Evolutionary conservation across 2,329 filamentous ascomycete genomes (phyloP), one percentile per base, ranked within the genome.

Genomic region (Phialocephala sp.): DNA sequence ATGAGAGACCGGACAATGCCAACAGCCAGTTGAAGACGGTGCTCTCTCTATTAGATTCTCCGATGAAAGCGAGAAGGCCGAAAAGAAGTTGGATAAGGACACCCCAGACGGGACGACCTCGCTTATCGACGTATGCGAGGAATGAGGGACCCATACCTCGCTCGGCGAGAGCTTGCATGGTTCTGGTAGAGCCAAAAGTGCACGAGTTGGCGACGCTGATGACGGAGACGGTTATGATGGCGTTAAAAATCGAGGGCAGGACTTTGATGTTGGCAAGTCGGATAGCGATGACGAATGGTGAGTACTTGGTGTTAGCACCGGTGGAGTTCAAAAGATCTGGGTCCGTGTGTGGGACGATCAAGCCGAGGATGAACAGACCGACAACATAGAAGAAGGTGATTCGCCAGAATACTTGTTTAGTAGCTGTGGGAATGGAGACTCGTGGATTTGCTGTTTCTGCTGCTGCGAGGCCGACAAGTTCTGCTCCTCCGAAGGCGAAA

Each of bases 1-100:
- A 89, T 0, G 87, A 86, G 14, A 93, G 84, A 59, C 89, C 90
- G 0, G 89, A 91, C 24, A 93, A 84, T 0, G 90, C 84, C 57
- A 92, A 80, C 63, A 90, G 83, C 88, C 88, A 90, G 72, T 80
- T 80, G 79, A 90, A 90, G 63, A 87, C 81, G 1, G 77, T 77
- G 32, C 71, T 76, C 68, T 76, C 78, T 63, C 76, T 77, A 69
- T 27, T 72, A 1, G 83, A 80, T 75, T 80, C 77, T 32, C 80
- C 81, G 58, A 89, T 78, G 76, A 86, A 89, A 41, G 85, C 85
- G 18, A 89, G 79, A 47, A 88, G 78, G 20, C 87, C 87, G 56
- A 89, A 82, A n/a, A 74, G 76, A 18, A 86, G 77, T 70, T 84
- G 83, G 59, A 87, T 71, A 27, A 78, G 66, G 39, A 88, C 81